These are phyloP conservation scores for Sphagnum magellanicum DNA, from an alignment of 228 moss, liverwort and hornwort genomes.

Conservation along the genomic window DNA sequence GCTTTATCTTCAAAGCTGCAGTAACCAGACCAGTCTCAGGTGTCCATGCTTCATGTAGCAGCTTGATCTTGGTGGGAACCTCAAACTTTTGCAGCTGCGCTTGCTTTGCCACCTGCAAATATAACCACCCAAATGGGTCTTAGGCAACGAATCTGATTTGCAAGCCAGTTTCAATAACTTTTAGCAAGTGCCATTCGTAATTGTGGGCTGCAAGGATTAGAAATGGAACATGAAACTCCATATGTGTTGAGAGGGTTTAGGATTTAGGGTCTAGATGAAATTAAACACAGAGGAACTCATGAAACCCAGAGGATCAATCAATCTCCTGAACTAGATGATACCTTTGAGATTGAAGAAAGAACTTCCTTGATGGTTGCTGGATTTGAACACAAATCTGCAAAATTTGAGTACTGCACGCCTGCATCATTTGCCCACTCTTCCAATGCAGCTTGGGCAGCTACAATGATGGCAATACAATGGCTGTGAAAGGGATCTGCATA, in stretches of 20 bases:
- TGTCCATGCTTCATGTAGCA: conserved; percentile 86
- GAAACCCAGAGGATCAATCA: no score
- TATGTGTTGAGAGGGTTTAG: no score
- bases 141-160: no score
- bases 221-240: no score
- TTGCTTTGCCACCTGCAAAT: conserved; percentile 61
- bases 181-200: no score
- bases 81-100: conserved; percentile 69
- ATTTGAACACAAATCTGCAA: conserved; percentile 51
- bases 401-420: conserved; percentile 38
- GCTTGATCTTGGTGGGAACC: conserved; percentile 79
- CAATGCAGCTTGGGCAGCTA: conserved; percentile 56
- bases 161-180: no score
- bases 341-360: conserved; percentile 56
- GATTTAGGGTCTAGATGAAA: no score
- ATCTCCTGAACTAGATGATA: conserved; percentile 1
- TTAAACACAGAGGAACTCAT: no score
- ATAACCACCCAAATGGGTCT: background rate
- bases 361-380: conserved; percentile 71
- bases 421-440: conserved; percentile 72
- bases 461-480: conserved; percentile 78
- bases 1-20: conserved; percentile 90
- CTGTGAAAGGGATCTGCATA: conserved; percentile 83
- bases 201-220: no score
- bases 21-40: conserved; percentile 87